Percentiles rank a stretch among this genome's conserved stretches.
Evolutionary conservation across 176 grass and related monocot genomes (phyloP).

Genomic region (bread wheat (Triticum aestivum)): IWGSC_CS_RefSeq_v2.1 NC_057797.1:277786310-277786809

Average conservation of each 20-base stretch:
- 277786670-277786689: neutral
- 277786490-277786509: neutral
- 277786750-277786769: neutral
- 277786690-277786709: neutral
- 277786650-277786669: neutral
- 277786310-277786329: slow-evolving; percentile 99
- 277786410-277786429: slow-evolving; percentile 30
- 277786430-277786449: neutral
- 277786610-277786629: neutral
- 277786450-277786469: neutral
- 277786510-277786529: neutral
- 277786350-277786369: slow-evolving; percentile 98
- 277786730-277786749: slow-evolving; percentile 1
- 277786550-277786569: neutral
- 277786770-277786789: slow-evolving; percentile 12
- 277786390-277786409: slow-evolving; percentile 23
- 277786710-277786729: slow-evolving; percentile 13
- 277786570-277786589: slow-evolving; percentile 9
- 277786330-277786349: slow-evolving; percentile 96
- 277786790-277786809: neutral
- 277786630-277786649: neutral
- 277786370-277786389: slow-evolving; percentile 51
- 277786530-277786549: neutral
- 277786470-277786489: neutral
- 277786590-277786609: neutral